Conservation (phyloP, 169 alveolate genomes). For the Eimeria sp. region DNA sequence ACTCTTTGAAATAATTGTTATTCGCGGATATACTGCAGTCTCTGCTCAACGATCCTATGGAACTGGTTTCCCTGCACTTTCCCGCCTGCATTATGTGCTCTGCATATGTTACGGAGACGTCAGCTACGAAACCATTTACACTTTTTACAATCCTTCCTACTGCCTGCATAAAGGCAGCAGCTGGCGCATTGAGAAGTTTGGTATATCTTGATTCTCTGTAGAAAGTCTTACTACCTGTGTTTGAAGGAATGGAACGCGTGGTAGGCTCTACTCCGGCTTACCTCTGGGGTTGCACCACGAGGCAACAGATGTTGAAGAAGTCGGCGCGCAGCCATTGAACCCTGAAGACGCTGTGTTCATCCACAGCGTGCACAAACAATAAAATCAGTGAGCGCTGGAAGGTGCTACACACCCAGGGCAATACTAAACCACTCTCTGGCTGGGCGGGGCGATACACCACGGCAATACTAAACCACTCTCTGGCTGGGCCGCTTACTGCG, state of each 20-base stretch:
- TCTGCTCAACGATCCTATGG: neutral
- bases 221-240: neutral
- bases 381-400: neutral
- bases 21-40: neutral
- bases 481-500: constrained; percentile 27
- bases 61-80: neutral
- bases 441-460: neutral
- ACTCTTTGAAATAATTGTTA: neutral
- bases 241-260: neutral
- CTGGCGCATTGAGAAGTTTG: neutral
- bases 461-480: neutral
- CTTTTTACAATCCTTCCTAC: constrained; percentile 56
- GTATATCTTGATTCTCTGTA: neutral
- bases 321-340: constrained; percentile 68
- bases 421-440: too few relatives aligned
- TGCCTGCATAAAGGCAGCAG: constrained; percentile 41
- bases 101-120: constrained; percentile 54
- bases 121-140: constrained; percentile 73
- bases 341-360: constrained; percentile 46
- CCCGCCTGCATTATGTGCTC: constrained; percentile 31
- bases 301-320: constrained; percentile 35
- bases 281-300: constrained; percentile 57
- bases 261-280: neutral
- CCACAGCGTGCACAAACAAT: neutral
- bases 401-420: neutral